Conservation (phyloP, 2,329 filamentous ascomycete species). For the Parastagonospora nodorum region DNA sequence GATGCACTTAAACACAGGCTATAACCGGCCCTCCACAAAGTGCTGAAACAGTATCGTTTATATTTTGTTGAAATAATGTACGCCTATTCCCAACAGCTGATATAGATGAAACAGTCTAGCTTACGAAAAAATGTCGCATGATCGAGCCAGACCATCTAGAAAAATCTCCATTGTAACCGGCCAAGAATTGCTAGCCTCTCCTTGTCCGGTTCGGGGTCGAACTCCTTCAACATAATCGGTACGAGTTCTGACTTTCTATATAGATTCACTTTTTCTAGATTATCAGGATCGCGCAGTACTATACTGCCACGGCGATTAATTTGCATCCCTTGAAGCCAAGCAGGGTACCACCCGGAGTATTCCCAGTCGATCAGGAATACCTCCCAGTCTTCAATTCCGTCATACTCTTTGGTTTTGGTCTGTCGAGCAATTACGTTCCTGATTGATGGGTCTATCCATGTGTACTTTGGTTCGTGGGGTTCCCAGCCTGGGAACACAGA, state of each 20-base stretch:
- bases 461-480: neutral
- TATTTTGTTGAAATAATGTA: too few species aligned
- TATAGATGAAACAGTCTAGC: too few species aligned
- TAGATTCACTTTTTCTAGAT: neutral
- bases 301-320: neutral
- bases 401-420: neutral
- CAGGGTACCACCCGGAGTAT: neutral
- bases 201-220: neutral
- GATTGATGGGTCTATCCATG: neutral
- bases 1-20: too few species aligned
- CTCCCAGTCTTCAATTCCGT: neutral
- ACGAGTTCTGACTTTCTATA: neutral
- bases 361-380: neutral
- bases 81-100: too few species aligned
- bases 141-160: too few species aligned
- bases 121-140: too few species aligned
- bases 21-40: too few species aligned
- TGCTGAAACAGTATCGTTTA: too few species aligned
- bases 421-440: neutral
- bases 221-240: neutral
- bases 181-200: too few species aligned
- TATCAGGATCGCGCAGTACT: neutral
- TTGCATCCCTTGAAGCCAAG: neutral
- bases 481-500: neutral
- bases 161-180: too few species aligned